phyloP scores from a whole-genome alignment of 2,329 filamentous ascomycete genomes.

The Xylariaceae sp. region DNA sequence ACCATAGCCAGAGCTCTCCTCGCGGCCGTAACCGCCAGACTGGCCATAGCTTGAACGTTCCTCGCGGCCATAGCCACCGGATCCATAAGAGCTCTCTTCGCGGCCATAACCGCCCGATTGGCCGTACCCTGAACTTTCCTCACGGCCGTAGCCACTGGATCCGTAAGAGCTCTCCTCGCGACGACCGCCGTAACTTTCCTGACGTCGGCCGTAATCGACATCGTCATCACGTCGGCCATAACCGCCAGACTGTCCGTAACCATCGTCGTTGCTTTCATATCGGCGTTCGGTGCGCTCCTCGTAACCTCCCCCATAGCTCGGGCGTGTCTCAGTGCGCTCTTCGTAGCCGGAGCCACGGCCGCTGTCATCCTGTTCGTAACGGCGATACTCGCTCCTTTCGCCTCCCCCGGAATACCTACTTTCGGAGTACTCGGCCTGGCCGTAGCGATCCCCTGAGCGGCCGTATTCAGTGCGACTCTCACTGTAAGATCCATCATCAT shows the following conservation, averaged over 20 bases:
- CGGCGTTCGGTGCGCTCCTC: conserved; percentile 61
- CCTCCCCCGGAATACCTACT: conserved; percentile 62
- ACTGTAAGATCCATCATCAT: conserved; percentile 63
- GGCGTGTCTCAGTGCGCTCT: conserved; percentile 58
- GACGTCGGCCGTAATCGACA: conserved; percentile 29
- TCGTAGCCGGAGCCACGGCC: conserved; percentile 59
- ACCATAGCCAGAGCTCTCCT: conserved; percentile 21
- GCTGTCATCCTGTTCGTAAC: conserved; percentile 60
- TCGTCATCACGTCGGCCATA: conserved; percentile 30
- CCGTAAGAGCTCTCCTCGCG: conserved; percentile 23
- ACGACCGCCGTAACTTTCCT: conserved; percentile 28
- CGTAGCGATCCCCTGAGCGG: conserved; percentile 59
- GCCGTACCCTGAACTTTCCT: conserved; percentile 19
- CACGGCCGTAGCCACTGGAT: conserved; percentile 20
- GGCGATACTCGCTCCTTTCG: conserved; percentile 60
- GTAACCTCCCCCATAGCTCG: conserved; percentile 56
- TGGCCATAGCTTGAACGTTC: conserved; percentile 8
- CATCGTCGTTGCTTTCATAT: conserved; percentile 42
- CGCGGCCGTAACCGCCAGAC: conserved; percentile 19
- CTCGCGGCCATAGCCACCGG: conserved; percentile 11
- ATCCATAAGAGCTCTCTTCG: conserved; percentile 12
- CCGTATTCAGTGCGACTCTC: conserved; percentile 65
- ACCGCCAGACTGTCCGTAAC: conserved; percentile 32
- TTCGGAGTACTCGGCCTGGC: conserved; percentile 61
- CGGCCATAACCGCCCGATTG: conserved; percentile 7